Base-by-base conservation (phyloP, 225 moss, liverwort and hornwort species). In the Bryoerythrophyllum caledonicum region DNA sequence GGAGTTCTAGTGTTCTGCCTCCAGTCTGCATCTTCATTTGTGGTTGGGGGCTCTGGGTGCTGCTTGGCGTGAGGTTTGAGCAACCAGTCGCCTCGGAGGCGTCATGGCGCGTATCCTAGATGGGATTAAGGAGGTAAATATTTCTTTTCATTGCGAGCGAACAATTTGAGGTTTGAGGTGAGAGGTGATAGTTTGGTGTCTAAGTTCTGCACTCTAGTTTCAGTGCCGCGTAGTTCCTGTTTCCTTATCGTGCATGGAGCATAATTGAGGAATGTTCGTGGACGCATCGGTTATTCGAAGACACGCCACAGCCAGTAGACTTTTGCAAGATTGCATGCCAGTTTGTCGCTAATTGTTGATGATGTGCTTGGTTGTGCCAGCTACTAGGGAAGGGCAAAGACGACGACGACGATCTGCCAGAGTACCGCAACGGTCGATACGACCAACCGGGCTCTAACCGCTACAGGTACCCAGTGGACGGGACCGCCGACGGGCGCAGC, bases 321-420 rank as follows among this genome's bases (percentile, higher is more conserved):
- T 23, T 14, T 41, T 10, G n/a, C 25, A 32, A 32, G 46, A 11
- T 5, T 16, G 48, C 48, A 48, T 17, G 48, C 1, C 16, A 48
- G 48, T 48, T 68, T 9, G 49, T 16, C 25, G 26, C 73, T 68
- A 44, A 60, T 19, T 25, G 44, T 55, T 12, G 40, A 13, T 52
- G 12, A 76, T 59, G 17, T 80, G 70, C 25, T 76, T 1, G n/a
- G 41, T 14, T 28, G 30, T 78, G 76, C 68, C 83, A 86, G 83
- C 58, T 83, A 13, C 59, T 68, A 14, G 68, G 51, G 56, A 74
- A 68, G 59, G 75, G 78, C 4, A 80, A 86, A 65, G 75, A 83
- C 5, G 83, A 83, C 10, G 80, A 86, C 28, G 83, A 76, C 21
- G 28, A 55, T 6, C 14, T 44, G 28, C 55, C 69, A 1, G 75